phyloP scores from a whole-genome alignment of 2,329 filamentous ascomycete genomes.

The Penicillium corylophilum region DNA sequence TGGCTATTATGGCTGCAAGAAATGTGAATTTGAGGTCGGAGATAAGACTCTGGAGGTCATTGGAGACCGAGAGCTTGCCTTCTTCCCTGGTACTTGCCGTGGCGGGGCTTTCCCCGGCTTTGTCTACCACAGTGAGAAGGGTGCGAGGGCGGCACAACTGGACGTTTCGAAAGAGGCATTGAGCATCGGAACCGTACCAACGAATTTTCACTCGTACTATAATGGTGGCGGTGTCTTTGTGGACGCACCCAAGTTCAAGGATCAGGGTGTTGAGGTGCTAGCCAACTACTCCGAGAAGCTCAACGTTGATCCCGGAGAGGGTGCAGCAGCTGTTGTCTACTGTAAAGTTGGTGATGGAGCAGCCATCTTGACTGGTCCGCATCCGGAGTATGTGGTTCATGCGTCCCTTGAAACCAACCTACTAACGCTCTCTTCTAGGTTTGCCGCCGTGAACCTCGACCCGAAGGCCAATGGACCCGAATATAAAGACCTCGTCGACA shows the following conservation, averaged over 20 bases:
- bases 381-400: slow-evolving; percentile 72
- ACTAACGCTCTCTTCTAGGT: slow-evolving; percentile 55
- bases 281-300: slow-evolving; percentile 75
- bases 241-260: slow-evolving; percentile 63
- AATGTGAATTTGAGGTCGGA: slow-evolving; percentile 90
- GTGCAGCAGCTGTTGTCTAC: slow-evolving; percentile 76
- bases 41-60: slow-evolving; percentile 79
- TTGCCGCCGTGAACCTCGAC: slow-evolving; percentile 75
- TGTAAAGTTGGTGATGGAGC: slow-evolving; percentile 78
- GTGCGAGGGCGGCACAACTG: slow-evolving; percentile 71
- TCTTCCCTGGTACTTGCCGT: slow-evolving; percentile 83
- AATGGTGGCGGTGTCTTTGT: slow-evolving; percentile 96
- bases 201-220: slow-evolving; percentile 75
- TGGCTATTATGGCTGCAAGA: slow-evolving; percentile 79
- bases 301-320: slow-evolving; percentile 71
- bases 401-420: slow-evolving; percentile 1
- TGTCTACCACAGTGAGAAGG: slow-evolving; percentile 82
- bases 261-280: slow-evolving; percentile 72
- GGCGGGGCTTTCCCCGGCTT: slow-evolving; percentile 89
- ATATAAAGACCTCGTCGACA: slow-evolving; percentile 69
- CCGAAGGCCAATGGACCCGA: slow-evolving; percentile 64
- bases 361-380: slow-evolving; percentile 78
- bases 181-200: slow-evolving; percentile 53
- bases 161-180: slow-evolving; percentile 63
- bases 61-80: slow-evolving; percentile 78